These are phyloP conservation scores for Geotrichum klebahnii DNA, from an alignment of 1,139 yeast species.

Conservation along the genomic window DNA sequence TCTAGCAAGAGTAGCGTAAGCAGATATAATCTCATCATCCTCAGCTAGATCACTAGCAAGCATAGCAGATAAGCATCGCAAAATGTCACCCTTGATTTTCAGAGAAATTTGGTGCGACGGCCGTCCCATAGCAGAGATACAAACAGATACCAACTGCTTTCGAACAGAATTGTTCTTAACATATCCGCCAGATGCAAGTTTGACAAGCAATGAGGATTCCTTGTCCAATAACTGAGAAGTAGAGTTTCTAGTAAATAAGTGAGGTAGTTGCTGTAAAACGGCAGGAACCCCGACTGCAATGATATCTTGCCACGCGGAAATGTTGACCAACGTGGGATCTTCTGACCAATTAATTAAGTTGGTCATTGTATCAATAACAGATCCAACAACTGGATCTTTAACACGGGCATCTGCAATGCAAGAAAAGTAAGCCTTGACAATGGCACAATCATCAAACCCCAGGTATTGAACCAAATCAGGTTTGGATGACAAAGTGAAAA, in stretches of 20 bases:
- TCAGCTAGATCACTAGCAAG: conserved; percentile 53
- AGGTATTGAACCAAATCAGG: conserved; percentile 51
- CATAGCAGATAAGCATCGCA: conserved; percentile 55
- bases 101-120: conserved; percentile 54
- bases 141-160: conserved; percentile 52
- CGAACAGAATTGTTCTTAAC: conserved; percentile 58
- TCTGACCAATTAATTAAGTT: conserved; percentile 46
- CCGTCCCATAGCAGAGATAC: conserved; percentile 60
- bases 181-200: conserved; percentile 56
- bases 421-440: conserved; percentile 54
- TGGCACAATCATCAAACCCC: conserved; percentile 45
- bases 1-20: conserved; percentile 56
- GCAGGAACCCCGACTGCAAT: conserved; percentile 35
- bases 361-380: conserved; percentile 55
- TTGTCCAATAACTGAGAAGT: conserved; percentile 42
- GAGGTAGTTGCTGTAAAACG: conserved; percentile 33
- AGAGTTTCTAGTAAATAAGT: conserved; percentile 29
- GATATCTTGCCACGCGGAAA: conserved; percentile 19
- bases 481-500: conserved; percentile 58
- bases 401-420: conserved; percentile 54
- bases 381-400: conserved; percentile 61
- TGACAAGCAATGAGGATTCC: conserved; percentile 53
- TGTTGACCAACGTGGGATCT: conserved; percentile 34
- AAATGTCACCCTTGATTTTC: conserved; percentile 52
- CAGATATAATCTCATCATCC: conserved; percentile 50